These are phyloP conservation scores for Cynara cardunculus DNA, from an alignment of 129 eudicot species.

Conservation along the genomic window DNA sequence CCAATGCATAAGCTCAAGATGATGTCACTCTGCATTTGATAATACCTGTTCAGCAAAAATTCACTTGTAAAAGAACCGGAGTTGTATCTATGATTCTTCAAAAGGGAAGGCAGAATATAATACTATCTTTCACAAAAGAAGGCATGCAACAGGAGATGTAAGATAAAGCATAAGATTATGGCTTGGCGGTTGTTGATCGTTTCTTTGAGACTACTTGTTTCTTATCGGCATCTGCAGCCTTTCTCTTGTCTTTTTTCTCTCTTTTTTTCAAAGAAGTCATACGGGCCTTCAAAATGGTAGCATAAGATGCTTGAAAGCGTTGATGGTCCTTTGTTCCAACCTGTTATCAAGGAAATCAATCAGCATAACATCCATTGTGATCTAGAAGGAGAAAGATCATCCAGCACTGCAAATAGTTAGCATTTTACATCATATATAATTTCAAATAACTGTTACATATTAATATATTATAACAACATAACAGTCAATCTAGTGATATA, in stretches of 20 bases:
- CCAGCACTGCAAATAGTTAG: not conserved
- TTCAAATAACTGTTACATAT: not conserved
- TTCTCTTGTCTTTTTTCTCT: conserved; percentile 86
- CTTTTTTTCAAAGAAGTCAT: conserved; percentile 90
- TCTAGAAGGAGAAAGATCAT: not conserved
- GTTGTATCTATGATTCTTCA: conserved; percentile 16
- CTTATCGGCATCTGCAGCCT: conserved; percentile 63
- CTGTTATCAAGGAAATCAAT: conserved; percentile 20
- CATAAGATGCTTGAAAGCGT: conserved; percentile 93
- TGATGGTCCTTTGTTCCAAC: conserved; percentile 91
- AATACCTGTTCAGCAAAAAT: conserved; percentile 18
- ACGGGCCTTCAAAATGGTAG: conserved; percentile 77
- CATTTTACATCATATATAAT: not conserved
- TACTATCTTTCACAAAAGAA: conserved; percentile 6
- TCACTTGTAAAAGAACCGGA: conserved; percentile 7
- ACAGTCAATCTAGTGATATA: not conserved
- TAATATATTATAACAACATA: not conserved
- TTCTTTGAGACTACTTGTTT: conserved; percentile 51
- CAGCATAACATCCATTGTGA: not conserved
- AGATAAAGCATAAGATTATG: conserved; percentile 13
- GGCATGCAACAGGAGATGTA: conserved; percentile 3
- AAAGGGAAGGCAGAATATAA: conserved; percentile 9
- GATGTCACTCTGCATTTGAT: not conserved
- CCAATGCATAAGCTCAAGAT: not conserved
- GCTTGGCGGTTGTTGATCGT: conserved; percentile 30